Evolutionary conservation across 2,329 filamentous ascomycete species (phyloP), one percentile per base, ranked within the genome.

Genomic region (Pestalotiopsis sp.): DNA sequence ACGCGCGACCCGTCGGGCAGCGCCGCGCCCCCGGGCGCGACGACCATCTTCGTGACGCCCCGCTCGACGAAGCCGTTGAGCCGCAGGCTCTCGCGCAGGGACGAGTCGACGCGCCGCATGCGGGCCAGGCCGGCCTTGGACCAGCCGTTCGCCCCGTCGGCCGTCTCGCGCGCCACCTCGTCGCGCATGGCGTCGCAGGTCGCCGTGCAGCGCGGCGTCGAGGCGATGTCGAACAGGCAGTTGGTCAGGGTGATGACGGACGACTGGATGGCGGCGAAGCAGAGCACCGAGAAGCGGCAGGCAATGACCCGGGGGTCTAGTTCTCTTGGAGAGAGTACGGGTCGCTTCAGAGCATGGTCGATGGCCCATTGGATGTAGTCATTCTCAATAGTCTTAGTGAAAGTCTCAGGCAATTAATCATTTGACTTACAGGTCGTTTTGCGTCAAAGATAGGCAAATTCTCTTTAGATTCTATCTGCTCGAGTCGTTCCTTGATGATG

Each of bases 361-460:
- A 83, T 77, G 1, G 76, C 77, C 80, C 80, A 83, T 71, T 81
- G 78, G 12, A 82, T 72, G 68, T 81, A 83, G 70, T 82, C 80
- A 66, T 80, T 78, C 75, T 77, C 38, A 45, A 3, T 14, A 49
- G 25, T 63, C 68, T 61, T 39, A 36, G 56, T 20, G 39, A 36
- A 11, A 7, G 57, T 11, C 23, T 36, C 17, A 38, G 20, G 25
- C 17, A 20, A 13, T 17, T 6, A 27, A 3, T 11, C 6, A 2
- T 5, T 1, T 2, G 31, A 69, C 73, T 65, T 70, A 77, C 77
- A 17, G 70, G 70, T 11, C 20, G 23, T 49, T 69, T 70, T 7
- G 67, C 61, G 17, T 72, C 69, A 38, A 72, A 70, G 1, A 71
- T 23, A 2, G 73, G 68, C 14, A 72, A 62, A 49, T 77, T 77